These are phyloP conservation scores for Aspergillus sp. DNA, from an alignment of 2,329 filamentous ascomycete species.

Conservation along the genomic window DNA sequence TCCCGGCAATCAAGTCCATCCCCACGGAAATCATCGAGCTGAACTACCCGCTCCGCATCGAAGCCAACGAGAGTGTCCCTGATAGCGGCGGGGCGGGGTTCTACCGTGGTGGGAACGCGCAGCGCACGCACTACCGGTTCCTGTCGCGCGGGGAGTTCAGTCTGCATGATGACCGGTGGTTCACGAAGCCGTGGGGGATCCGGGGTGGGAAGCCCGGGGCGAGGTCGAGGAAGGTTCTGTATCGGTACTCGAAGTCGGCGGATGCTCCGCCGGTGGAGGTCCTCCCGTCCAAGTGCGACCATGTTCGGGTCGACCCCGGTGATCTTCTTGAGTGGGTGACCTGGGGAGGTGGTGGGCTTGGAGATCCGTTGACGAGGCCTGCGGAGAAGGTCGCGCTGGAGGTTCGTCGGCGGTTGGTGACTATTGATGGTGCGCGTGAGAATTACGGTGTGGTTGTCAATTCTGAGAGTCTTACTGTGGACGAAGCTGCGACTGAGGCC, in stretches of 20 bases:
- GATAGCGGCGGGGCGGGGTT: conserved; percentile 51
- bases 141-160: conserved; percentile 48
- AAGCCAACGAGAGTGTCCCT: conserved; percentile 49
- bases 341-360: conserved; percentile 52
- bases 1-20: conserved; percentile 52
- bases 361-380: conserved; percentile 47
- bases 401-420: conserved; percentile 47
- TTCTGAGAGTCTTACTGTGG: conserved; percentile 36
- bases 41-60: conserved; percentile 50
- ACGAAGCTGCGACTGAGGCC: conserved; percentile 34
- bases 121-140: conserved; percentile 50
- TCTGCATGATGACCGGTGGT: conserved; percentile 51
- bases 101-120: conserved; percentile 51
- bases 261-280: conserved; percentile 31
- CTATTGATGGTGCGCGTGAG: conserved; percentile 39
- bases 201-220: conserved; percentile 48
- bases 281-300: conserved; percentile 50
- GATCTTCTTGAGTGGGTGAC: conserved; percentile 53
- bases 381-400: conserved; percentile 47
- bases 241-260: conserved; percentile 39
- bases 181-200: conserved; percentile 52
- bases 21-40: conserved; percentile 51
- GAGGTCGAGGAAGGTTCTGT: conserved; percentile 45
- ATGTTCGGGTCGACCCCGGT: conserved; percentile 46
- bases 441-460: conserved; percentile 50